These are phyloP conservation scores for Corynascus novoguineensis DNA, from an alignment of 495 filamentous ascomycete species.

Conservation along the genomic window DNA sequence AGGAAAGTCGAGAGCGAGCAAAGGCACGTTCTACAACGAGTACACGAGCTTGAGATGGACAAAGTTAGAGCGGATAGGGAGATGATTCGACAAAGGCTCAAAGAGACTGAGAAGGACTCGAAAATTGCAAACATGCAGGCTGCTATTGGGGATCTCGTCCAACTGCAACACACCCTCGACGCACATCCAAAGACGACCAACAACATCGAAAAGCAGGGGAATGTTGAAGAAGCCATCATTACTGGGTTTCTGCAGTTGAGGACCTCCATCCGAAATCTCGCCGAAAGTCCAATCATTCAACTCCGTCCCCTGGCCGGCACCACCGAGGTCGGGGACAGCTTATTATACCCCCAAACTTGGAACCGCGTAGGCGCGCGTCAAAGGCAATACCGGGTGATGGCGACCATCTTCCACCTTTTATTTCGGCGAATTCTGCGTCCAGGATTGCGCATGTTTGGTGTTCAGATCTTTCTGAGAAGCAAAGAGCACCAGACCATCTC, in stretches of 20 bases:
- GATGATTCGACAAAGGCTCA: neutral
- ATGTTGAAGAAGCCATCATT: neutral
- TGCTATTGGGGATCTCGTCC: neutral
- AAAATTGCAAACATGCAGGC: neutral
- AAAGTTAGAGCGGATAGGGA: neutral
- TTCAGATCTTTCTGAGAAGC: constrained; percentile 6
- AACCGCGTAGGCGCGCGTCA: neutral
- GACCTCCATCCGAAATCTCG: constrained; percentile 26
- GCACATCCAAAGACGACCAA: neutral
- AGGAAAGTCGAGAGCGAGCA: neutral
- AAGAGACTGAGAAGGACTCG: neutral
- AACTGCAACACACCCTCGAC: neutral
- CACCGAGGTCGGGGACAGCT: neutral
- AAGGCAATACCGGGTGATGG: constrained; percentile 11
- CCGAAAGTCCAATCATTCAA: neutral
- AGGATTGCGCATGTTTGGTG: constrained; percentile 12
- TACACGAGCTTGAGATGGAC: neutral
- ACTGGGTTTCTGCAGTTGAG: constrained; percentile 3
- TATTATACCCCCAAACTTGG: constrained; percentile 1
- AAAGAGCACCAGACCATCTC: neutral
- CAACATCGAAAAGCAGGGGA: neutral
- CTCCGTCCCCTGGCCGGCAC: neutral
- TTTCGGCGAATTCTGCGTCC: constrained; percentile 17
- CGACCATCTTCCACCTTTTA: constrained; percentile 14
- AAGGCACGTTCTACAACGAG: neutral